Conservation (phyloP, 352 stramenopile species). For the Phytophthora nicotianae region DNA sequence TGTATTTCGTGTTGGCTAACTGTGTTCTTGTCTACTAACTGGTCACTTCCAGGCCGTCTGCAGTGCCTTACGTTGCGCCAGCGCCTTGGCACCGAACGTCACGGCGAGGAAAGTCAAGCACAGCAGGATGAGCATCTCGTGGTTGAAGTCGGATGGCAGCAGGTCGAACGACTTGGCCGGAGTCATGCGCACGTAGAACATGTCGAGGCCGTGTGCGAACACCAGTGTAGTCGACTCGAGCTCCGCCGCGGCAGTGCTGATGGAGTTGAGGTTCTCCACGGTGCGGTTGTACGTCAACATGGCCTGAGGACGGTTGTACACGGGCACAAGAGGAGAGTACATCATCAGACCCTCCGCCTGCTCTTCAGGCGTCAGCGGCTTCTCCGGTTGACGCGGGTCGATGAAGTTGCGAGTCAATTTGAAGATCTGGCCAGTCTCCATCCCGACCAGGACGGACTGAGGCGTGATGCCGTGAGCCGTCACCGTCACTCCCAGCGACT, state of each 20-base stretch:
- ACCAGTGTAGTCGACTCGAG: conserved; percentile 96
- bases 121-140: conserved; percentile 92
- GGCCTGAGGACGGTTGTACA: conserved; percentile 83
- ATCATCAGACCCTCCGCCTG: conserved; percentile 81
- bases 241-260: conserved; percentile 77
- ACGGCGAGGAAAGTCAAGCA: conserved; percentile 87
- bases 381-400: conserved; percentile 94
- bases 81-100: conserved; percentile 66
- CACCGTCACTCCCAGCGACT: conserved; percentile 91
- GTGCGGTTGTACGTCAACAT: conserved; percentile 94
- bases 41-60: conserved; percentile 83
- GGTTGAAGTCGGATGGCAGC: conserved; percentile 96
- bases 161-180: conserved; percentile 96
- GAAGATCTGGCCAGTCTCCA: conserved; percentile 94
- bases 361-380: conserved; percentile 85
- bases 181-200: conserved; percentile 94
- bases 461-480: conserved; percentile 95
- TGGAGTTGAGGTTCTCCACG: conserved; percentile 75
- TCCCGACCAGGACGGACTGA: conserved; percentile 92
- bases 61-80: conserved; percentile 79
- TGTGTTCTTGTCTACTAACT: conserved; percentile 25
- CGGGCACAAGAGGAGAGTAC: conserved; percentile 92
- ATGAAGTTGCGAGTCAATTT: conserved; percentile 93
- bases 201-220: conserved; percentile 92
- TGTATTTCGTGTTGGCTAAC: conserved; percentile 12